Conservation (phyloP, 2,329 filamentous ascomycete genomes). For the Venturia asperata region DNA sequence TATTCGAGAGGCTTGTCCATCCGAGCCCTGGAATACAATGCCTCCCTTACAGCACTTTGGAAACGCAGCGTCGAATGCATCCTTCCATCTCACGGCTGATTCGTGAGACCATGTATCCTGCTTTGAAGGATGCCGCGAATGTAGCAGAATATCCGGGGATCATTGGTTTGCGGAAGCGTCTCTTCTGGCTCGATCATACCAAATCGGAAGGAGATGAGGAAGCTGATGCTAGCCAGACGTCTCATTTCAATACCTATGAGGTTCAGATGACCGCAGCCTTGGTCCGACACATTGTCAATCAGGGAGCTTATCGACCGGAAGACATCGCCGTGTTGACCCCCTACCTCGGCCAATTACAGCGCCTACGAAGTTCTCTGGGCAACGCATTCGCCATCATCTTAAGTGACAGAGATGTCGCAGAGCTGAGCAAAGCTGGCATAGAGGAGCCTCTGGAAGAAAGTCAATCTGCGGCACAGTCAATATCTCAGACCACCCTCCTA, state of each 20-base stretch:
- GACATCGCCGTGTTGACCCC: slow-evolving; percentile 68
- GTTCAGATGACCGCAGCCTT: slow-evolving; percentile 56
- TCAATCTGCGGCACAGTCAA: too few relatives aligned
- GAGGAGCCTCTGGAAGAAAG: background rate
- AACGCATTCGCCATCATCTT: slow-evolving; percentile 54
- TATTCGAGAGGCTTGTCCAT: slow-evolving; percentile 53
- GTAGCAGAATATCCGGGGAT: slow-evolving; percentile 41
- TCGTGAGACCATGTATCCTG: slow-evolving; percentile 50
- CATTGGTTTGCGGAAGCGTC: slow-evolving; percentile 44
- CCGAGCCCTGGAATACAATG: slow-evolving; percentile 17
- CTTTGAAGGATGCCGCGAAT: slow-evolving; percentile 44
- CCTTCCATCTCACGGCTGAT: slow-evolving; percentile 56
- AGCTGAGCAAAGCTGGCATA: slow-evolving; percentile 25
- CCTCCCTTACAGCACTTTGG: slow-evolving; percentile 20
- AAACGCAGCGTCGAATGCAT: slow-evolving; percentile 56
- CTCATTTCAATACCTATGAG: slow-evolving; percentile 53
- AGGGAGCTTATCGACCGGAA: slow-evolving; percentile 51
- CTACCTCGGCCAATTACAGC: slow-evolving; percentile 52
- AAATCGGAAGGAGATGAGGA: slow-evolving; percentile 38
- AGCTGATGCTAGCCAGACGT: slow-evolving; percentile 31
- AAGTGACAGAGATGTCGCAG: slow-evolving; percentile 50
- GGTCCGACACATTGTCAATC: slow-evolving; percentile 57
- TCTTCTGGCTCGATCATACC: slow-evolving; percentile 59
- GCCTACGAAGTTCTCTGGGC: slow-evolving; percentile 42
- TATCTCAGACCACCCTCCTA: slow-evolving; percentile 39